Conservation (phyloP, 257 asterid species). For the Nicotiana obtusifolia region DNA sequence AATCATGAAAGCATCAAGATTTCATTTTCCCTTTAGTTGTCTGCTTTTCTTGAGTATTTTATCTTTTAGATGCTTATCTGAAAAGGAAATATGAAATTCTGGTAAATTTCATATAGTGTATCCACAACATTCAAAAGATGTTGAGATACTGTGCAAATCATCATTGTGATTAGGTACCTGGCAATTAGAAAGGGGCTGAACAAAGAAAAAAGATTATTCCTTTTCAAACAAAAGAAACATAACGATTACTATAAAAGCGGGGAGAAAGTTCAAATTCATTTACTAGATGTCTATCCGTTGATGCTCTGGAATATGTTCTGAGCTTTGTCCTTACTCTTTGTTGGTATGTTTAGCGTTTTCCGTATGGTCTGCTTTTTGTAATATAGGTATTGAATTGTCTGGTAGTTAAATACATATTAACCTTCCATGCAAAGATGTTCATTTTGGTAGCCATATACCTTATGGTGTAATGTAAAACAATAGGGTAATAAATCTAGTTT, state of each 20-base stretch:
- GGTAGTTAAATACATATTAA: not conserved
- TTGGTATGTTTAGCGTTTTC: not conserved
- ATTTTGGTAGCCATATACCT: not conserved
- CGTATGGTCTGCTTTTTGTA: not conserved
- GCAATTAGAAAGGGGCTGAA: not conserved
- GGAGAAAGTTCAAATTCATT: not conserved
- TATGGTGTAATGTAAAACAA: not conserved
- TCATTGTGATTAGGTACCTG: not conserved
- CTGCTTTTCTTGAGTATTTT: not conserved
- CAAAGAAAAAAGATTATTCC: not conserved
- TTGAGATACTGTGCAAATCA: not conserved
- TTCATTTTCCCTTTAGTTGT: not conserved
- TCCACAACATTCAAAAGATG: not conserved
- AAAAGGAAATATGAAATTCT: not conserved
- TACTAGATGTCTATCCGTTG: not conserved
- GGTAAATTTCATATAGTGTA: not conserved
- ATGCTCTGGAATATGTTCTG: not conserved
- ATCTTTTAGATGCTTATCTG: not conserved
- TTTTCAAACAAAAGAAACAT: not conserved
- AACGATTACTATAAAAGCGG: not conserved
- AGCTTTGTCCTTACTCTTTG: not conserved
- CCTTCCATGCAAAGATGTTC: not conserved
- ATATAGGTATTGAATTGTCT: not conserved
- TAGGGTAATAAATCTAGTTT: not conserved
- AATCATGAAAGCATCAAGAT: not conserved